Base-by-base conservation (phyloP, 1,284 basidiomycete genomes). In the Microbotryum lychnidis-dioicae region DNA sequence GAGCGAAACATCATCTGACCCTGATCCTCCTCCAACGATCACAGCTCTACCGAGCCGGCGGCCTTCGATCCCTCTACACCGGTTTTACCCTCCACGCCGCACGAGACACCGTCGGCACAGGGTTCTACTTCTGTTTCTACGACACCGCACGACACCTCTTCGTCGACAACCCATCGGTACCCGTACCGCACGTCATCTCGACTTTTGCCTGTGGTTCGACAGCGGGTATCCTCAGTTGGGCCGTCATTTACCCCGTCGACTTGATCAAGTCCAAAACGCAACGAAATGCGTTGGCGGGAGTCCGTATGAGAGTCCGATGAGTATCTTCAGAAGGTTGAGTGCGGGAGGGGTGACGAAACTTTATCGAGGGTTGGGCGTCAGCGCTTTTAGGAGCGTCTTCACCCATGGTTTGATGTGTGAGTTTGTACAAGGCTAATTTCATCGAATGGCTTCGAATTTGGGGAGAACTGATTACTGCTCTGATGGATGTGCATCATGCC, bases 211-310 rank as follows among this genome's bases (percentile, higher is more conserved):
- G 88, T 70, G 89, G 89, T 55, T 89, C 87, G 20, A 74, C 89
- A 46, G 83, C 87, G 64, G 89, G 89, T 56, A 87, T 91, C 66
- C 83, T 84, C 57, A 89, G 86, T 20, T 70, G 67, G 61, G 50
- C 60, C 20, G 8, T 60, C 16, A 54, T 65, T n/a, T 60, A 25
- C 54, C 74, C 73, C 0, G 65, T 76, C 18, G 74, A 69, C 69
- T 88, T 91, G 57, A 88, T 94, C 60, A 96, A 96, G 78, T 94
- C 91, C 0, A 91, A 92, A 73, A 81, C 93, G 44, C 91, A 96
- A 73, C 87, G 92, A 72, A 84, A 91, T 57, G 85, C 89, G 16
- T 79, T 96, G 44, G 86, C 89, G 5, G 87, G 50, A 82, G 86
- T 66, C 80, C 79, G 51, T 81, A 84, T 62, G 81, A 84, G 58